Conservation (phyloP, 352 stramenopile species). For the Globisporangium cystogenes region DNA sequence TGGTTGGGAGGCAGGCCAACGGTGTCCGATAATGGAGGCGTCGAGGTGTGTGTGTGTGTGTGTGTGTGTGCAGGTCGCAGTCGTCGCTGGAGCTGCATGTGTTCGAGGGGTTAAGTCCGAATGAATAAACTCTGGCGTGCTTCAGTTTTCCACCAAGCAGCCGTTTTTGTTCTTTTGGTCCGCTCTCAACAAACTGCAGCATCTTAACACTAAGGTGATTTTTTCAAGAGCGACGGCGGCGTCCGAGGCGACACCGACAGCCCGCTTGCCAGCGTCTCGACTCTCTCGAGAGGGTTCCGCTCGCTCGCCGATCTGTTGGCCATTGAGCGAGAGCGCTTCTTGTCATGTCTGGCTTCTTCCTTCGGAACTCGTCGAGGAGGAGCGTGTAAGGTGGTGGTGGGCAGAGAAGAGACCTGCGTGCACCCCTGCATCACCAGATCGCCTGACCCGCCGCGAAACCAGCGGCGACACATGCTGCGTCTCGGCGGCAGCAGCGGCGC, state of each 20-base stretch:
- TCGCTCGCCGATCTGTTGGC: no score
- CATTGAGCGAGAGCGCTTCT: not conserved
- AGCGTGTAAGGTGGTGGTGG: not conserved
- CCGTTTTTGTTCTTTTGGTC: not conserved
- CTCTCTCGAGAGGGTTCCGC: no score
- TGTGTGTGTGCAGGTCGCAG: no score
- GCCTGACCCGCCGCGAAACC: slow-evolving; percentile 1
- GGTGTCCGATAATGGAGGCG: no score
- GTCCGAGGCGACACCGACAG: no score
- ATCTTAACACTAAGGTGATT: not conserved
- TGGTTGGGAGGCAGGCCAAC: no score
- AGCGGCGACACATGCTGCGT: not conserved
- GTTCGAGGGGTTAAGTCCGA: no score
- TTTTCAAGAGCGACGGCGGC: not conserved
- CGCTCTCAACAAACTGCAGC: not conserved
- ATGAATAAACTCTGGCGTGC: no score
- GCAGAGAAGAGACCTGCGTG: not conserved
- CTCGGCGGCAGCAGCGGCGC: not conserved
- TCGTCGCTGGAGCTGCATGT: no score
- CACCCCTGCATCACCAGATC: not conserved
- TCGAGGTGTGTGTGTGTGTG: no score
- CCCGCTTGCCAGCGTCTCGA: no score
- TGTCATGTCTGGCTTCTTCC: no score
- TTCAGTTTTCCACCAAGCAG: not conserved
- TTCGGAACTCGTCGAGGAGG: not conserved